These are phyloP conservation scores for Populus euphratica DNA, from an alignment of 345 rosid genomes.

Conservation along the genomic window DNA sequence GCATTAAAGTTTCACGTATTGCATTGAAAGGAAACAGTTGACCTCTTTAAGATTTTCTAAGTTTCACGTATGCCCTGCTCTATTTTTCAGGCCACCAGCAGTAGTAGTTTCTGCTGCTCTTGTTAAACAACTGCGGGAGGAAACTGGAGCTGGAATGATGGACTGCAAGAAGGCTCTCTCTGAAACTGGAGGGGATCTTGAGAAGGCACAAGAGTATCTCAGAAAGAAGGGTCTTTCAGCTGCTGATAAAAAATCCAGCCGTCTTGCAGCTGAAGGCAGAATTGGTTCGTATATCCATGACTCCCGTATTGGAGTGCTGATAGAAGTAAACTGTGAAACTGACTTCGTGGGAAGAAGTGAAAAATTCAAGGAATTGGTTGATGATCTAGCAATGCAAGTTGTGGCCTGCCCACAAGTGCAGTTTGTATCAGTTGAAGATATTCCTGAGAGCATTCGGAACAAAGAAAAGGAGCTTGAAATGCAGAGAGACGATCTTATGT, in stretches of 20 bases:
- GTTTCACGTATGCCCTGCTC: slow-evolving; percentile 5
- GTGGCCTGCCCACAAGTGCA: slow-evolving; percentile 85
- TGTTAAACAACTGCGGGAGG: slow-evolving; percentile 88
- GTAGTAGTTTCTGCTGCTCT: slow-evolving; percentile 68
- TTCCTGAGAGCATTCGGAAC: slow-evolving; percentile 44
- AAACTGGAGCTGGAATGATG: slow-evolving; percentile 99
- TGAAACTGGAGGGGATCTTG: slow-evolving; percentile 83
- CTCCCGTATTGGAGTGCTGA: slow-evolving; percentile 77
- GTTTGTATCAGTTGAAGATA: slow-evolving; percentile 66
- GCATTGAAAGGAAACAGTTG: not conserved
- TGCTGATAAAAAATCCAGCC: slow-evolving; percentile 89
- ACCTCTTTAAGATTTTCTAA: slow-evolving; percentile 1
- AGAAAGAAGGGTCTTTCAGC: slow-evolving; percentile 91
- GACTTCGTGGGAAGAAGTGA: slow-evolving; percentile 74
- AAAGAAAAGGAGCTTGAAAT: slow-evolving; percentile 85
- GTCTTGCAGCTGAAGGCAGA: slow-evolving; percentile 95
- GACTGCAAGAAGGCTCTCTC: slow-evolving; percentile 95
- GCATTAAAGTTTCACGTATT: not conserved
- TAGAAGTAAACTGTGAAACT: slow-evolving; percentile 93
- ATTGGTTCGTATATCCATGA: slow-evolving; percentile 91
- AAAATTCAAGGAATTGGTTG: slow-evolving; percentile 79
- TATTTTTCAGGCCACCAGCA: slow-evolving; percentile 48
- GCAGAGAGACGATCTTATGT: slow-evolving; percentile 81
- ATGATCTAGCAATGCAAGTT: slow-evolving; percentile 55
- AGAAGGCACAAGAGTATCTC: slow-evolving; percentile 91